Evolutionary conservation across 1,284 basidiomycete species (phyloP), one percentile per base, ranked within the genome.

Genomic region (Cryptococcus sp.): DNA sequence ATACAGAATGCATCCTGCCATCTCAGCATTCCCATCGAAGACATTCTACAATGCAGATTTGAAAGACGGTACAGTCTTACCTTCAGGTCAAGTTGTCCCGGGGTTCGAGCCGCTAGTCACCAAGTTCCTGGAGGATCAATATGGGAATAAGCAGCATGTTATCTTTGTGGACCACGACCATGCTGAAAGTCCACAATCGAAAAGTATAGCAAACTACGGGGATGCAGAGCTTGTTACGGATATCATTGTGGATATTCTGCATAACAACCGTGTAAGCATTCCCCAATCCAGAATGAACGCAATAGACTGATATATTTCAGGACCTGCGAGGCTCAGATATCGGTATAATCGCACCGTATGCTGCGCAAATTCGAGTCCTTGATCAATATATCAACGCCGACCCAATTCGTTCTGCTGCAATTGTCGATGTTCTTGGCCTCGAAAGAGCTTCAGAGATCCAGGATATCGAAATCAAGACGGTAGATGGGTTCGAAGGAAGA

Each of bases 1-100:
- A 74, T 95, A 96, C 70, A 86, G 93, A 45, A 96, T 97, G 94
- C 91, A 95, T 68, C 94, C 93, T 4, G 79, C 79, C 41, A 90
- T 97, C 61, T 89, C 91, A 3, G 80, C 81, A 23, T 97, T 96
- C 76, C 89, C 93, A 7, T 87, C 88, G 48, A 72, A 79, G 46
- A 86, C 89, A 55, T 97, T 96, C 72, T 97, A 97, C 78, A 79
- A 84, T 52, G 78, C 80, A 41, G 79, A 80, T 3, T 72, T 95
- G 52, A 80, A 80, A 49, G 86, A 94, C 70, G 91, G 90, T 7
- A 87, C 88, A 0, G 81, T 86, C 11, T 23, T 37, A 6, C 13
- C 46, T 0, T 66, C 65, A 14, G 88, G 88, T 4, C 79, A 80
- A 46, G 80, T 86, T 30, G 65, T 78, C 0, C 72, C 82, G 0